phyloP scores from a whole-genome alignment of 2,329 filamentous ascomycete species.

The Coniochaeta sp. region DNA sequence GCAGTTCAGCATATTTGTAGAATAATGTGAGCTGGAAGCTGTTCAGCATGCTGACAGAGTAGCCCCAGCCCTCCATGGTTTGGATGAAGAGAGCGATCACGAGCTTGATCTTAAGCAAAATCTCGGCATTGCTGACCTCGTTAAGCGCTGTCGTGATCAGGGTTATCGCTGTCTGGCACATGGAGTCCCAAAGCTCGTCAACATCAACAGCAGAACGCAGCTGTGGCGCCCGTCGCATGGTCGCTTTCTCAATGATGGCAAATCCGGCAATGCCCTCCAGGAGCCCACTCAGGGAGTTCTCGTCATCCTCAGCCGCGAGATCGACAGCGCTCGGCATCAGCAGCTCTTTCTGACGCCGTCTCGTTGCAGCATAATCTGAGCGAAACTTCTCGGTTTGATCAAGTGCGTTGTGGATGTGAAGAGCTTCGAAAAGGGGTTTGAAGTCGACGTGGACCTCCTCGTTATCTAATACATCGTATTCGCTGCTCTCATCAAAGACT shows the following conservation, averaged over 20 bases:
- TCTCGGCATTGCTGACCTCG: conserved; percentile 79
- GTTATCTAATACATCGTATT: conserved; percentile 92
- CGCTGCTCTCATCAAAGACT: conserved; percentile 89
- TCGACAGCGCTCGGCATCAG: conserved; percentile 71
- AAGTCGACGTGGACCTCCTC: conserved; percentile 95
- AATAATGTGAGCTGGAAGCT: conserved; percentile 83
- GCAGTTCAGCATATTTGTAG: conserved; percentile 83
- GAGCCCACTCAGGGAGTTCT: conserved; percentile 77
- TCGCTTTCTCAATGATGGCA: conserved; percentile 91
- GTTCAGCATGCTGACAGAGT: conserved; percentile 75
- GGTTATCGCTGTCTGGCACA: conserved; percentile 81
- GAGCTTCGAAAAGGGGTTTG: conserved; percentile 83
- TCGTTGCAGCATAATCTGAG: conserved; percentile 83
- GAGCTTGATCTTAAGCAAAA: conserved; percentile 89
- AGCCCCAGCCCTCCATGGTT: conserved; percentile 97
- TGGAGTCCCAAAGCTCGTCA: conserved; percentile 97
- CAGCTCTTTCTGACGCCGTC: conserved; percentile 85
- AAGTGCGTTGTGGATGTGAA: conserved; percentile 93
- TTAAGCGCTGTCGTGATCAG: conserved; percentile 74
- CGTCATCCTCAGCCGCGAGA: conserved; percentile 77
- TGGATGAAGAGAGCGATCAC: conserved; percentile 92
- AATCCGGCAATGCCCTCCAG: conserved; percentile 94
- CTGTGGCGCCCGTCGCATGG: conserved; percentile 78
- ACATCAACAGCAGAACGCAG: conserved; percentile 79
- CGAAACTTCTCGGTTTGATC: conserved; percentile 89